A percentile compares a stretch with the other conserved stretches of the same genome.
phyloP scores from a whole-genome alignment of 140 eudicot species.

The Cichorium intybus region DNA sequence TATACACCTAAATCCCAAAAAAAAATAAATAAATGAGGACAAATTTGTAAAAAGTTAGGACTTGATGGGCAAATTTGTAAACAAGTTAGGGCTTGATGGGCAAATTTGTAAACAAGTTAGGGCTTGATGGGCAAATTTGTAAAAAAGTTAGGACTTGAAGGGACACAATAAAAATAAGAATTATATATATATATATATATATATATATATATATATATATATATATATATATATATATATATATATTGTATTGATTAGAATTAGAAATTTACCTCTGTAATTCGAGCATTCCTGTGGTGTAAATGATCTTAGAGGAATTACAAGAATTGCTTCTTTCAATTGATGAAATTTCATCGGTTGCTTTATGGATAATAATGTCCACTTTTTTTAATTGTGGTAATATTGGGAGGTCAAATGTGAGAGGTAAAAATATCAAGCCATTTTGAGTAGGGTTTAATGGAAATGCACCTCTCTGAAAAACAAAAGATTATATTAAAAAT shows the following conservation, averaged over 20 bases:
- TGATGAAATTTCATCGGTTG: constrained; percentile 84
- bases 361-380: constrained; percentile 83
- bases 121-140: neutral
- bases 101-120: no score
- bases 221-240: no score
- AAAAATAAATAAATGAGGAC: neutral
- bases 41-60: neutral
- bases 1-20: constrained; percentile 47
- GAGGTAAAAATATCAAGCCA: constrained; percentile 81
- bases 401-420: constrained; percentile 69
- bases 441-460: constrained; percentile 59
- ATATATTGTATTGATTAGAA: neutral
- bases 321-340: constrained; percentile 57
- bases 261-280: constrained; percentile 60
- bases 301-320: constrained; percentile 45
- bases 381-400: constrained; percentile 58
- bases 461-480: constrained; percentile 93
- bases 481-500: constrained; percentile 4
- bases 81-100: no score
- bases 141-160: neutral
- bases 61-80: no score
- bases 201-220: no score
- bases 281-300: constrained; percentile 63
- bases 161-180: no score
- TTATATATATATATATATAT: no score